Evolutionary conservation across 1,284 basidiomycete genomes (phyloP), one percentile per base, ranked within the genome.

Genomic region (Anthracocystis panici-leucophaei): DNA sequence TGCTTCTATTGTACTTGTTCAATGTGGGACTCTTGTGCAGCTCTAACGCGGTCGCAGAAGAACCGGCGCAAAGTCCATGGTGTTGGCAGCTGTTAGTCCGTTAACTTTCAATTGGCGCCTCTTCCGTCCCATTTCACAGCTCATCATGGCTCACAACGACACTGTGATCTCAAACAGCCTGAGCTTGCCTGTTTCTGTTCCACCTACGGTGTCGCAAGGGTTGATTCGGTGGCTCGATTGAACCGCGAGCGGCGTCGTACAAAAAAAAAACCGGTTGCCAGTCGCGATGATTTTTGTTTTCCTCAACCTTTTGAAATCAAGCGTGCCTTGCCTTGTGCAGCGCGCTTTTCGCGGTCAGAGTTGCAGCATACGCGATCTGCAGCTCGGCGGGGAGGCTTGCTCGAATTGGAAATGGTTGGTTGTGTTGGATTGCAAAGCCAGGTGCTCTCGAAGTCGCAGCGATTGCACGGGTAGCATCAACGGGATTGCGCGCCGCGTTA

Each of bases 331-430:
- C 42, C 40, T 56, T 33, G 3, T 51, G 40, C 48, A 48, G 57
- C 57, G 57, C 57, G 57, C 25, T 42, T 48, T 51, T 58, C 48
- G 57, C 48, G 57, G 48, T 50, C 57, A 50, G 46, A 27, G 46
- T 29, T 33, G 27, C 27, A 48, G 56, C 56, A 57, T 20, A 49
- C 56, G 56, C 46, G 45, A 46, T 3, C 46, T 48, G 46, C 46
- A 48, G 27, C 27, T 31, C 46, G 46, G 20, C 35, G 46, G 27
- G 25, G 45, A 14, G 21, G 27, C 18, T 29, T 49, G 48, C n/a
- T 49, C 48, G 48, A 31, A 38, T 23, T 25, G 23, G 31, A 48
- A 48, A 48, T 48, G 46, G 12, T 48, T 48, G 14, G 3, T 27
- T 27, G 7, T 27, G 27, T 27, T 27, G 27, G 27, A 38, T 38